These are phyloP conservation scores for Lotus japonicus DNA, from an alignment of 306 rosid genomes.

Conservation along the genomic window DNA sequence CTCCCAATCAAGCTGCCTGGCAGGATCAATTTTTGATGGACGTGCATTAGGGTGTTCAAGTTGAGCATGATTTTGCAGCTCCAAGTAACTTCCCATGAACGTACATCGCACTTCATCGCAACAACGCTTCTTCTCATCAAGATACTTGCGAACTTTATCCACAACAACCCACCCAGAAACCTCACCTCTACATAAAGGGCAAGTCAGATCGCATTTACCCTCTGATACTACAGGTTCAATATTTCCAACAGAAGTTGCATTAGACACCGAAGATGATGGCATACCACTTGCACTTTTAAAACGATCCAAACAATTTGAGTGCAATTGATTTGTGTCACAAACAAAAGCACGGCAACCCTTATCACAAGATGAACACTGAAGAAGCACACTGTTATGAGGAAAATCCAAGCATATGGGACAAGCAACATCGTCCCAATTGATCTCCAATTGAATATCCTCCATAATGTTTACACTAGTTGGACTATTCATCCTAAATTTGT, in stretches of 20 bases:
- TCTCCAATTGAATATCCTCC: slow-evolving; percentile 47
- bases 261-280: slow-evolving; percentile 40
- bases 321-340: slow-evolving; percentile 80
- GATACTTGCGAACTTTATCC: slow-evolving; percentile 57
- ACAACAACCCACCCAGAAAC: slow-evolving; percentile 82
- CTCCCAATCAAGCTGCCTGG: slow-evolving; percentile 94
- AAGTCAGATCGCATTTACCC: slow-evolving; percentile 46
- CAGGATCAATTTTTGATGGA: slow-evolving; percentile 91
- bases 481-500: neutral
- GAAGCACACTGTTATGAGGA: slow-evolving; percentile 88
- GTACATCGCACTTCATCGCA: slow-evolving; percentile 71
- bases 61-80: slow-evolving; percentile 72
- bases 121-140: slow-evolving; percentile 78
- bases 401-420: slow-evolving; percentile 96
- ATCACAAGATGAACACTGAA: slow-evolving; percentile 72
- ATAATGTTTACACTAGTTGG: neutral
- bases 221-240: slow-evolving; percentile 39
- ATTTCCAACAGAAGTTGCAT: slow-evolving; percentile 29
- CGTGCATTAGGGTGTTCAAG: slow-evolving; percentile 82
- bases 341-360: slow-evolving; percentile 88
- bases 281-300: slow-evolving; percentile 63
- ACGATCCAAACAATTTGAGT: slow-evolving; percentile 91
- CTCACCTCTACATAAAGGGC: slow-evolving; percentile 92
- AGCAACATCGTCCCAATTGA: slow-evolving; percentile 60
- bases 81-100: slow-evolving; percentile 71